Evolutionary conservation across 768 basidiomycete species (phyloP).

Genomic region (Clathrus columnatus): DNA sequence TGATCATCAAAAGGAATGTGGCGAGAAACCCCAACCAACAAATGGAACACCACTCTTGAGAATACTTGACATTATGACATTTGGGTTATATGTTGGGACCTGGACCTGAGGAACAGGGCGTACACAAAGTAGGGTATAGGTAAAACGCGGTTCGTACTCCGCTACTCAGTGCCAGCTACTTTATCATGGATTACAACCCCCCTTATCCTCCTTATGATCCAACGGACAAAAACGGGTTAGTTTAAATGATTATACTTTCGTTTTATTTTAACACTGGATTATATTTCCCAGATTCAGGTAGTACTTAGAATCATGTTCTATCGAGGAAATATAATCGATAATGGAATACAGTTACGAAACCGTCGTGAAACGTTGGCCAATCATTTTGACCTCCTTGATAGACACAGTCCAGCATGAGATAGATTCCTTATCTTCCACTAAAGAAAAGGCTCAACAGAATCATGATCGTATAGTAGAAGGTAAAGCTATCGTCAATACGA

Average conservation of each 20-base stretch:
- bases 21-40: too few species aligned
- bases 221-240: conserved; percentile 55
- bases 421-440: conserved; percentile 16
- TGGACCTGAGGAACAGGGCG: too few species aligned
- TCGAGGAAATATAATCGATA: neutral
- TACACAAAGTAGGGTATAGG: too few species aligned
- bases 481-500: conserved; percentile 61
- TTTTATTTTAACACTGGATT: conserved; percentile 5
- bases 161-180: too few species aligned
- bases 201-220: conserved; percentile 70
- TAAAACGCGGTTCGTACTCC: too few species aligned
- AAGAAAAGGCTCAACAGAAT: conserved; percentile 17
- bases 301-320: conserved; percentile 17
- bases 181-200: conserved; percentile 31
- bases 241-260: neutral
- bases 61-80: too few species aligned
- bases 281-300: conserved; percentile 52
- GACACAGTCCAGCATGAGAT: conserved; percentile 28
- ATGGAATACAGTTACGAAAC: conserved; percentile 57
- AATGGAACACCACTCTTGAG: too few species aligned
- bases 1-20: too few species aligned
- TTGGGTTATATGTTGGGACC: too few species aligned
- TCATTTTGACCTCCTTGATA: conserved; percentile 75
- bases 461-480: conserved; percentile 48
- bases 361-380: conserved; percentile 54